These are phyloP conservation scores for Alternaria rosae DNA, from an alignment of 2,329 filamentous ascomycete genomes.

Conservation along the genomic window DNA sequence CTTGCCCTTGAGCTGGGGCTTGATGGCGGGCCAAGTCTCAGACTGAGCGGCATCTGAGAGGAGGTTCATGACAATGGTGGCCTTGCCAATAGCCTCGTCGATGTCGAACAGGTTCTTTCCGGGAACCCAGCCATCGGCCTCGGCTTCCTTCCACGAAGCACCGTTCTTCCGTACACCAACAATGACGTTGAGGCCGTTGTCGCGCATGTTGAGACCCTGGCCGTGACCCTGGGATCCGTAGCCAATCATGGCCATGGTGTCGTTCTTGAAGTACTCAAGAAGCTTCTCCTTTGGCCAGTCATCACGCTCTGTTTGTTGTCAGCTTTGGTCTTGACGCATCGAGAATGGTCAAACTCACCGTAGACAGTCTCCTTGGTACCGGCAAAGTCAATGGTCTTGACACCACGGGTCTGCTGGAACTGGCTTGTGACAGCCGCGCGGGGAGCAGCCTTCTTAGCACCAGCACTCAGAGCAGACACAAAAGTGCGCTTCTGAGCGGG, in stretches of 20 bases:
- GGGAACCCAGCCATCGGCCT: slow-evolving; percentile 96
- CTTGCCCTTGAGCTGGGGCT: slow-evolving; percentile 99
- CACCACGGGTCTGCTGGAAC: slow-evolving; percentile 78
- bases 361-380: slow-evolving; percentile 94
- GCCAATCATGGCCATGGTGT: slow-evolving; percentile 98
- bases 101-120: slow-evolving; percentile 99
- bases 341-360: slow-evolving; percentile 62
- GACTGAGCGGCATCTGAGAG: slow-evolving; percentile 97
- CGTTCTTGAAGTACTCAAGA: slow-evolving; percentile 99
- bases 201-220: slow-evolving; percentile 98
- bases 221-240: slow-evolving; percentile 99
- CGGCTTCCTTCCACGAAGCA: slow-evolving; percentile 96
- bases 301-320: slow-evolving; percentile 75
- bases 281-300: slow-evolving; percentile 99
- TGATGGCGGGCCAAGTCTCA: slow-evolving; percentile 98
- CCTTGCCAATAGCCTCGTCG: slow-evolving; percentile 91
- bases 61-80: slow-evolving; percentile 98
- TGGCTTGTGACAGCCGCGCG: slow-evolving; percentile 55
- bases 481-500: slow-evolving; percentile 65
- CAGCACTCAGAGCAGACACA: slow-evolving; percentile 62
- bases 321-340: slow-evolving; percentile 32
- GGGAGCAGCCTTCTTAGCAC: slow-evolving; percentile 53
- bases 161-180: slow-evolving; percentile 98
- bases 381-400: slow-evolving; percentile 99
- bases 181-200: slow-evolving; percentile 99